These are phyloP conservation scores for Gremmenia infestans DNA, from an alignment of 2,329 filamentous ascomycete genomes.

Conservation along the genomic window DNA sequence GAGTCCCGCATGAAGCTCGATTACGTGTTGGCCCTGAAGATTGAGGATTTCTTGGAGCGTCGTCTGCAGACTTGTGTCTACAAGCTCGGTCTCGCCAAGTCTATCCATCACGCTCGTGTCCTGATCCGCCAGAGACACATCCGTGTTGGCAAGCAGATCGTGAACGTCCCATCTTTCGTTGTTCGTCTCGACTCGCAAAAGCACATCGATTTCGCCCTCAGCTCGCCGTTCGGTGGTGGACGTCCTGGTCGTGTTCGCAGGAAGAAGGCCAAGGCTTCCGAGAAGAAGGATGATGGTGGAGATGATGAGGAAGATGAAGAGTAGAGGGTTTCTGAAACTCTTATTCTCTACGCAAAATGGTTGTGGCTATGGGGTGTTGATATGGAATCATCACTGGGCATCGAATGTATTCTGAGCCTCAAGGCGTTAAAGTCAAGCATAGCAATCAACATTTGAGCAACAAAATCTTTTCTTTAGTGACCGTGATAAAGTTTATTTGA, in stretches of 20 bases:
- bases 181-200: conserved; percentile 99
- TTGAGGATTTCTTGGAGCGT: conserved; percentile 99
- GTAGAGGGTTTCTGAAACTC: conserved; percentile 31
- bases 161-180: conserved; percentile 99
- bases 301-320: conserved; percentile 77
- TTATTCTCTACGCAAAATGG: conserved; percentile 14
- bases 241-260: conserved; percentile 95
- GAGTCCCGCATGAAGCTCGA: conserved; percentile 99
- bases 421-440: conserved; percentile 23
- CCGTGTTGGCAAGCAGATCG: conserved; percentile 99
- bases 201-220: conserved; percentile 99
- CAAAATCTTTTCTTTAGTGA: not conserved
- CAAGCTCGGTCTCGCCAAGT: conserved; percentile 99
- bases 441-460: conserved; percentile 10
- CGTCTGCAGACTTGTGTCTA: conserved; percentile 99
- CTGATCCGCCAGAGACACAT: conserved; percentile 99
- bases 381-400: conserved; percentile 18
- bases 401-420: conserved; percentile 20
- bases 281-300: conserved; percentile 73
- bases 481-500: not conserved
- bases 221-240: conserved; percentile 95
- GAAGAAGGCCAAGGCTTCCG: conserved; percentile 98
- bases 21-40: conserved; percentile 99
- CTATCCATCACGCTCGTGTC: conserved; percentile 99
- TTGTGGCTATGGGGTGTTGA: conserved; percentile 29